Conservation (phyloP, 2,329 filamentous ascomycete genomes). For the Apiospora arundinis region DNA sequence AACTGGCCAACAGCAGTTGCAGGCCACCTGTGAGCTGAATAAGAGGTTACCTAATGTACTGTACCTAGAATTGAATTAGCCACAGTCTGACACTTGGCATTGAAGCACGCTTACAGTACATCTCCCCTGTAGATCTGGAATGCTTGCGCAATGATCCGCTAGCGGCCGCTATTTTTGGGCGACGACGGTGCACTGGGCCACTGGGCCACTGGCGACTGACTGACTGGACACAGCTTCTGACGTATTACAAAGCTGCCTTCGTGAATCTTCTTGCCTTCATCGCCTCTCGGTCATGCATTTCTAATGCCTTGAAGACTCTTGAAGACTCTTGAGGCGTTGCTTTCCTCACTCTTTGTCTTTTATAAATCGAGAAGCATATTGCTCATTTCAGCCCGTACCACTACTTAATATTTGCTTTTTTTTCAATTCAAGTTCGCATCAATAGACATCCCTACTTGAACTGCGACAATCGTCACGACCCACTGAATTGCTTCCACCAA, state of each 20-base stretch:
- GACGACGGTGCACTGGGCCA: background rate
- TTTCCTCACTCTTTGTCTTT: background rate
- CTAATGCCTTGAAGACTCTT: slow-evolving; percentile 10
- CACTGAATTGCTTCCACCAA: background rate
- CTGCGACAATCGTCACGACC: background rate
- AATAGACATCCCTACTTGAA: no score
- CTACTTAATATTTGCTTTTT: no score
- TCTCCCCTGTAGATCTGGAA: slow-evolving; percentile 11
- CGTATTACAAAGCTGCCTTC: slow-evolving; percentile 51
- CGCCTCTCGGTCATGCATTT: background rate
- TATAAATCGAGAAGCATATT: background rate
- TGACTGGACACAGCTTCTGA: slow-evolving; percentile 28
- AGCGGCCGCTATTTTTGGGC: slow-evolving; percentile 13
- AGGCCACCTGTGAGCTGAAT: background rate
- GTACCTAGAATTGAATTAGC: background rate
- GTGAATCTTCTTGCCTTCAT: slow-evolving; percentile 21
- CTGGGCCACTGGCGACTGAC: background rate
- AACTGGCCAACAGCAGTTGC: background rate
- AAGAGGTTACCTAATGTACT: background rate
- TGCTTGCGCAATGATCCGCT: slow-evolving; percentile 15
- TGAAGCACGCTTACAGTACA: background rate
- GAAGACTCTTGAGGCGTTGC: background rate
- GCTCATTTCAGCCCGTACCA: no score
- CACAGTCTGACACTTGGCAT: background rate
- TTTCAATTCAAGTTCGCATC: no score